Evolutionary conservation across 257 asterid genomes (phyloP).

Genomic region (Solanum paucissectum): DNA sequence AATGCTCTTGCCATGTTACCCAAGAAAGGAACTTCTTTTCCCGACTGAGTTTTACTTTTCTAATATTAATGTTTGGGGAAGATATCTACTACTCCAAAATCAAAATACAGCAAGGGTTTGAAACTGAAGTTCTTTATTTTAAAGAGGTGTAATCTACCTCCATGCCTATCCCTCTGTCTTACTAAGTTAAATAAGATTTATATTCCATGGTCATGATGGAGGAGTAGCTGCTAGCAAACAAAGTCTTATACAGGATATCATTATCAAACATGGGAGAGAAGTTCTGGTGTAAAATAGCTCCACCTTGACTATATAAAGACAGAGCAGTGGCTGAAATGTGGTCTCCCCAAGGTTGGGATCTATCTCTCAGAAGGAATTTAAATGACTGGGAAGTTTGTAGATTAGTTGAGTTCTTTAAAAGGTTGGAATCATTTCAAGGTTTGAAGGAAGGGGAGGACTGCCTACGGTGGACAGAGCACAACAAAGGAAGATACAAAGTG

Average conservation of each 20-base stretch:
- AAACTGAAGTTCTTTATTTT: not conserved
- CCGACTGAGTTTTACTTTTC: not conserved
- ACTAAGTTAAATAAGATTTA: not conserved
- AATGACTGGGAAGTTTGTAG: no score
- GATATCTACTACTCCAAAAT: not conserved
- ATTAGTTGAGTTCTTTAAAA: no score
- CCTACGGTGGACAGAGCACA: no score
- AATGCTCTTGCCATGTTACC: not conserved
- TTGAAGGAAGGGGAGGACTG: no score
- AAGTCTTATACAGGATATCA: not conserved
- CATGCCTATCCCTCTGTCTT: not conserved
- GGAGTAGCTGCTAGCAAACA: not conserved
- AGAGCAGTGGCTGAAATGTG: no score
- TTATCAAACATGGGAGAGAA: not conserved
- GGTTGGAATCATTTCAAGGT: no score
- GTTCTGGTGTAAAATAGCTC: not conserved
- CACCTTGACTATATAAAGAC: not conserved
- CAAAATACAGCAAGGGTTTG: not conserved
- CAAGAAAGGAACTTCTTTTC: not conserved
- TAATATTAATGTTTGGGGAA: not conserved
- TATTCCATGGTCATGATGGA: not conserved
- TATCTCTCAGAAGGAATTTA: no score
- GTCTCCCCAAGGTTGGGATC: no score
- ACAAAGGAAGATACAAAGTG: no score
- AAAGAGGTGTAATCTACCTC: not conserved